Percentiles rank a stretch among this genome's conserved stretches.
Evolutionary conservation across 345 rosid genomes (phyloP).

Genomic region (Camelina hispida): DNA sequence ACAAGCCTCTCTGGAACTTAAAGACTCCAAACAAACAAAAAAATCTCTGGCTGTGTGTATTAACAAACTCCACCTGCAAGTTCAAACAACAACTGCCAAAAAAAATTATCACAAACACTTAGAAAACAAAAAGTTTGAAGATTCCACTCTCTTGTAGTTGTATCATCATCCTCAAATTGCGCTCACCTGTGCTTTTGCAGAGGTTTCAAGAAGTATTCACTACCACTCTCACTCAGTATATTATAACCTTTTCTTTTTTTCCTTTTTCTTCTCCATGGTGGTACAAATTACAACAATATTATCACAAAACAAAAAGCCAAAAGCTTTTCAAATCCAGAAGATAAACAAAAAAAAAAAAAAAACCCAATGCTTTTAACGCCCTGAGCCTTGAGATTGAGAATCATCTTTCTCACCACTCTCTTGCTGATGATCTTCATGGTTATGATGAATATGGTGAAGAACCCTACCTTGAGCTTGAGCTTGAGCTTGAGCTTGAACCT

Average conservation of each 20-base stretch:
- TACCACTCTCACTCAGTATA: conserved; percentile 53
- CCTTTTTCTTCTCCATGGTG: conserved; percentile 43
- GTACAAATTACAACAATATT: conserved; percentile 57
- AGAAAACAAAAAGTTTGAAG: conserved; percentile 22
- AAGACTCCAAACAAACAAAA: conserved; percentile 42
- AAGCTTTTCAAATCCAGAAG: conserved; percentile 44
- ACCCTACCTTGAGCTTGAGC: conserved; percentile 45
- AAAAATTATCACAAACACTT: conserved; percentile 34
- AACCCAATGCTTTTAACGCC: conserved; percentile 49
- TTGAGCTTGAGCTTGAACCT: conserved; percentile 22
- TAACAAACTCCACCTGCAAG: conserved; percentile 74
- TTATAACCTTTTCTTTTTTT: conserved; percentile 23
- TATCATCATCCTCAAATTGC: conserved; percentile 40
- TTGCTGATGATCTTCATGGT: conserved; percentile 55
- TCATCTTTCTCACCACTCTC: conserved; percentile 72
- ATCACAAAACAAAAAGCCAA: conserved; percentile 46
- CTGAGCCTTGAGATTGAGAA: conserved; percentile 94
- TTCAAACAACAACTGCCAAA: conserved; percentile 41
- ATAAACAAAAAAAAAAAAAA: conserved; percentile 35
- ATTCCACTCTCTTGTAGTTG: conserved; percentile 31
- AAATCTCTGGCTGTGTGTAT: conserved; percentile 53
- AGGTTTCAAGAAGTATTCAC: conserved; percentile 49
- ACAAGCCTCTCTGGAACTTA: conserved; percentile 56
- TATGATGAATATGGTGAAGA: conserved; percentile 54
- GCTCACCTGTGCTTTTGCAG: conserved; percentile 54